Evolutionary conservation across 257 asterid genomes (phyloP), one percentile per base, ranked within the genome.

Genomic region (Eucommia ulmoides): DNA sequence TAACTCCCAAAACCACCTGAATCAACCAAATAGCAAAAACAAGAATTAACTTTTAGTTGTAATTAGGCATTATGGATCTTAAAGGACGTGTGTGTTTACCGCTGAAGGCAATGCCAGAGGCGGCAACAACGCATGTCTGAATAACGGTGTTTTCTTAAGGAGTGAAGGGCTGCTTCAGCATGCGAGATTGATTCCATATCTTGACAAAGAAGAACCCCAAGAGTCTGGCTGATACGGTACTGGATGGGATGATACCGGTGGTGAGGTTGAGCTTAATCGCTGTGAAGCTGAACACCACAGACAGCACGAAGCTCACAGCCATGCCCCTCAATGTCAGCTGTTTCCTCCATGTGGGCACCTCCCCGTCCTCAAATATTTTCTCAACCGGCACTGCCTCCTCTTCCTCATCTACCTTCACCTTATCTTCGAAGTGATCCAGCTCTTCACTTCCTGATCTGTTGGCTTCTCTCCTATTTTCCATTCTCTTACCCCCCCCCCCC

Each of bases 1-100:
- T 82, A 82, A 53, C 79, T 74, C 20, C 93, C 93, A 20, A 82
- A 82, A 1, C 93, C 93, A 41, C 93, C 93, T 82, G 72, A 41
- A 20, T 23, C 52, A 10, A 26, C 62, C 38, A 23, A 14, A 16
- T 33, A 51, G 20, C 2, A 20, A 20, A 10, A 48, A 20, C 14
- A 9, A 7, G n/a, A 0, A 18, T 52, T 33, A 3, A 24, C 2
- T 15, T 20, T 1, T 20, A 22, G 20, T 0, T 22, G 25, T 20
- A 17, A 38, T 20, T 19, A 33, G n/a, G n/a, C n/a, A n/a, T n/a
- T n/a, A n/a, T n/a, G n/a, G n/a, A n/a, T n/a, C n/a, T n/a, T n/a
- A n/a, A n/a, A n/a, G n/a, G n/a, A n/a, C n/a, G 7, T 46, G 65
- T 8, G 14, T 46, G 20, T 20, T 17, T 61, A 73, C 94, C 83